Evolutionary conservation across 257 asterid species (phyloP).

Genomic region (Solanum ossicruentum): DNA sequence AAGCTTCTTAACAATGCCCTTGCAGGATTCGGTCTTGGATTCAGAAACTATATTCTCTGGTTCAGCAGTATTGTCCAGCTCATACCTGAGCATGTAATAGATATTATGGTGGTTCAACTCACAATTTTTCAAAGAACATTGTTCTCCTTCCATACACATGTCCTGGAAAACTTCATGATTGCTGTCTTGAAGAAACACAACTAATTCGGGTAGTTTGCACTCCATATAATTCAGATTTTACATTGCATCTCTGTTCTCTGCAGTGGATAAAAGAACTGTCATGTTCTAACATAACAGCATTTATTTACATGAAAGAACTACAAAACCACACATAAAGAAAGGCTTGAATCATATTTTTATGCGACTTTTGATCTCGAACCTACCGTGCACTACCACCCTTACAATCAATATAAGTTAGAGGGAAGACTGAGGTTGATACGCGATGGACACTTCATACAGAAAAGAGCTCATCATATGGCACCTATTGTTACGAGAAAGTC

Average conservation of each 20-base stretch:
- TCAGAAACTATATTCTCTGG: neutral
- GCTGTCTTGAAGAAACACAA: constrained; percentile 1
- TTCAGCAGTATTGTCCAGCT: neutral
- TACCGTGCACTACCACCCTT: too few relatives aligned
- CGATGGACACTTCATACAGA: neutral
- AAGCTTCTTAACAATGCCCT: neutral
- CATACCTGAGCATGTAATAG: constrained; percentile 3
- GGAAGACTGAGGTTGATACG: neutral
- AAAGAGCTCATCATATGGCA: neutral
- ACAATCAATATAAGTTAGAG: neutral
- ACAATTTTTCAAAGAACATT: constrained; percentile 1
- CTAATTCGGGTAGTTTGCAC: neutral
- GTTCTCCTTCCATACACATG: neutral
- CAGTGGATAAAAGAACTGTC: neutral
- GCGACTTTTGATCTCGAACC: neutral
- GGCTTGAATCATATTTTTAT: neutral
- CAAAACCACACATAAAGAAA: neutral
- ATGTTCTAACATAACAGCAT: neutral
- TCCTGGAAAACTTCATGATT: constrained; percentile 1
- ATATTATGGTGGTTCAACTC: constrained; percentile 18
- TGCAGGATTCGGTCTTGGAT: neutral
- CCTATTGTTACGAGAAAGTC: neutral
- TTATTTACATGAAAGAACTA: neutral
- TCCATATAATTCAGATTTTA: neutral
- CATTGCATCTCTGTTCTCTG: neutral